Evolutionary conservation across 129 eudicot species (phyloP).

Genomic region (Tagetes patula): DNA sequence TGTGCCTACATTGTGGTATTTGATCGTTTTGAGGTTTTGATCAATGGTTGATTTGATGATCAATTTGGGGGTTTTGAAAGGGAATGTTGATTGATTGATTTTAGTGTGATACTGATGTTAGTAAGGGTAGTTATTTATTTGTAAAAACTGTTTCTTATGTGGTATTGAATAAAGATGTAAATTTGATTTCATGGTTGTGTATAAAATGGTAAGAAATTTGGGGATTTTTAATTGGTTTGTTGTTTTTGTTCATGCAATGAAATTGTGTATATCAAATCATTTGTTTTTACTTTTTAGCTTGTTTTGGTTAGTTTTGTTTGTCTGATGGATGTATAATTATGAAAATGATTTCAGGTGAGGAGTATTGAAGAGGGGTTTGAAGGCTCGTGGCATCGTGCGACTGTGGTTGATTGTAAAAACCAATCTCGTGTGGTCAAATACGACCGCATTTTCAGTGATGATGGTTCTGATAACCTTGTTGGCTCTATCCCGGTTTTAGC

Average conservation of each 20-base stretch:
- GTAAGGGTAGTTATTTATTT: background rate
- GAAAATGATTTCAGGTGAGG: conserved; percentile 51
- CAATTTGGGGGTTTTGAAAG: conserved; percentile 8
- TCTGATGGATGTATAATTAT: background rate
- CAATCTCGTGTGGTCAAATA: conserved; percentile 45
- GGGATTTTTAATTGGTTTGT: conserved; percentile 15
- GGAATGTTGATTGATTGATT: conserved; percentile 17
- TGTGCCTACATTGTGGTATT: conserved; percentile 27
- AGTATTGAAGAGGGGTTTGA: conserved; percentile 71
- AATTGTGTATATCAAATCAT: background rate
- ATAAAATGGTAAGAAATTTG: conserved; percentile 16
- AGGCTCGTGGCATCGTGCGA: conserved; percentile 79
- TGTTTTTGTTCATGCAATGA: conserved; percentile 28
- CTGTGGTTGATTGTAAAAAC: conserved; percentile 34
- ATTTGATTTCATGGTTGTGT: conserved; percentile 21
- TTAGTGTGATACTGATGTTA: background rate
- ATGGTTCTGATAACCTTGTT: conserved; percentile 32
- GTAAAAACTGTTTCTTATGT: background rate
- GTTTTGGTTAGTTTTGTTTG: background rate
- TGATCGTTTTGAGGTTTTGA: conserved; percentile 5
- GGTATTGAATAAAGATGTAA: conserved; percentile 9
- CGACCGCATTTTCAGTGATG: conserved; percentile 40
- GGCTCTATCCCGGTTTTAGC: conserved; percentile 37
- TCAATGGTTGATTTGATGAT: conserved; percentile 21
- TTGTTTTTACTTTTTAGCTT: background rate